phyloP scores from a whole-genome alignment of 2,329 filamentous ascomycete species.

The Ramichloridium luteum region DNA sequence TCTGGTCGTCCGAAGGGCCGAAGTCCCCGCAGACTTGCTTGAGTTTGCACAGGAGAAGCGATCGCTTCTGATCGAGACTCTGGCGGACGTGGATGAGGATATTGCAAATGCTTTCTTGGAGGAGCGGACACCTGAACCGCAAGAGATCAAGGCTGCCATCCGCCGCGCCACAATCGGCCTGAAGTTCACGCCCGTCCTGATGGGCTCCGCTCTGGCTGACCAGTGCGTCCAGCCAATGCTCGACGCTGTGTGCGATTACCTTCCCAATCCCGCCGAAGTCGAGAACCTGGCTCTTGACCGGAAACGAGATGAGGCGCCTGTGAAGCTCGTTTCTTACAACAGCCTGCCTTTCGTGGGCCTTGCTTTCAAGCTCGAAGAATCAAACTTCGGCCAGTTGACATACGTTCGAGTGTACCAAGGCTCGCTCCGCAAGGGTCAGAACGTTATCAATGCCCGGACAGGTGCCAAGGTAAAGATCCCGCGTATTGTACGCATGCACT shows the following conservation, averaged over 20 bases:
- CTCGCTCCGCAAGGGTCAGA: constrained; percentile 71
- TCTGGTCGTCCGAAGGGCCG: constrained; percentile 63
- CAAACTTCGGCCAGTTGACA: constrained; percentile 94
- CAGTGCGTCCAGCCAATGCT: constrained; percentile 95
- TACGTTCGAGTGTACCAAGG: constrained; percentile 99
- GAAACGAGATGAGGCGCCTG: constrained; percentile 61
- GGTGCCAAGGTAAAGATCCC: constrained; percentile 96
- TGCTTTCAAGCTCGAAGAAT: constrained; percentile 98
- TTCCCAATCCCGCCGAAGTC: constrained; percentile 83
- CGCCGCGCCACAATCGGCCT: constrained; percentile 76
- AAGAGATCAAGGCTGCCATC: constrained; percentile 86
- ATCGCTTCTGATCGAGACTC: constrained; percentile 76
- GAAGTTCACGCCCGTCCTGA: constrained; percentile 89
- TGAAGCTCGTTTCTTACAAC: constrained; percentile 87
- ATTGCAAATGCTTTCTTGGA: constrained; percentile 93
- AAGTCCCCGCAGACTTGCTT: constrained; percentile 69
- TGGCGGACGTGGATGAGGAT: constrained; percentile 95
- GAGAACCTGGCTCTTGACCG: constrained; percentile 82
- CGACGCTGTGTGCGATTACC: constrained; percentile 89
- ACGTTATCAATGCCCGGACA: constrained; percentile 85
- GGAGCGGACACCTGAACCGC: constrained; percentile 62
- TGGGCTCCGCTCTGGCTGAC: constrained; percentile 90
- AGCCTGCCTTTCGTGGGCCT: constrained; percentile 86
- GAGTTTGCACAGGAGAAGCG: constrained; percentile 72
- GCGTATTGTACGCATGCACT: constrained; percentile 97